Evolutionary conservation across 2,329 filamentous ascomycete genomes (phyloP).

Genomic region (Epichloe gansuensis): DNA sequence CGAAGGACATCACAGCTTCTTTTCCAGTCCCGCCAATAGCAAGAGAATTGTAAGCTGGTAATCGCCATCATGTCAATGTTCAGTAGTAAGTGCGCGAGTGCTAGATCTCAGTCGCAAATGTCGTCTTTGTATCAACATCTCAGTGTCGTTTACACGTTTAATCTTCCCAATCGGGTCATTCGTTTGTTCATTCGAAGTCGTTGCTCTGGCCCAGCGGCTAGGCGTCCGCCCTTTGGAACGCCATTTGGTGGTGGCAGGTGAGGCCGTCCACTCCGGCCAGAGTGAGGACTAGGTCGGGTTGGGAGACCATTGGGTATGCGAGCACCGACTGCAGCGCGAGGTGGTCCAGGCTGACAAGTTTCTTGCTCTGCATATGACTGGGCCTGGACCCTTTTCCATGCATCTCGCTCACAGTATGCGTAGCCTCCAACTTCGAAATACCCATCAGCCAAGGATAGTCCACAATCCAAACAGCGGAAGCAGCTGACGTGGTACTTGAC

Average conservation of each 20-base stretch:
- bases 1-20: not conserved
- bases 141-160: slow-evolving; percentile 32
- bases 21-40: no score
- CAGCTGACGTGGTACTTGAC: slow-evolving; percentile 81
- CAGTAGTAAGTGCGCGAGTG: no score
- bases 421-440: slow-evolving; percentile 81
- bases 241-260: not conserved
- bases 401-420: slow-evolving; percentile 81
- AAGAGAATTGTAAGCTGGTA: no score
- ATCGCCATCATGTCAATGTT: no score
- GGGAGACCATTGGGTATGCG: slow-evolving; percentile 14
- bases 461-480: slow-evolving; percentile 74
- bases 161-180: slow-evolving; percentile 42
- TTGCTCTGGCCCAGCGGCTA: slow-evolving; percentile 8
- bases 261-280: slow-evolving; percentile 5
- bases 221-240: slow-evolving; percentile 7
- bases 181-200: slow-evolving; percentile 46
- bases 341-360: slow-evolving; percentile 5
- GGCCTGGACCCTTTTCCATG: slow-evolving; percentile 43
- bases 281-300: slow-evolving; percentile 9
- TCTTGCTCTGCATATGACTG: slow-evolving; percentile 9
- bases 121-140: slow-evolving; percentile 7
- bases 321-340: slow-evolving; percentile 7
- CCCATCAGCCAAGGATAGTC: slow-evolving; percentile 60
- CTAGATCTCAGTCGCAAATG: not conserved